Base-by-base conservation (phyloP, 192 early-diverging fungal genomes). In the Umbelopsis vinacea region DNA sequence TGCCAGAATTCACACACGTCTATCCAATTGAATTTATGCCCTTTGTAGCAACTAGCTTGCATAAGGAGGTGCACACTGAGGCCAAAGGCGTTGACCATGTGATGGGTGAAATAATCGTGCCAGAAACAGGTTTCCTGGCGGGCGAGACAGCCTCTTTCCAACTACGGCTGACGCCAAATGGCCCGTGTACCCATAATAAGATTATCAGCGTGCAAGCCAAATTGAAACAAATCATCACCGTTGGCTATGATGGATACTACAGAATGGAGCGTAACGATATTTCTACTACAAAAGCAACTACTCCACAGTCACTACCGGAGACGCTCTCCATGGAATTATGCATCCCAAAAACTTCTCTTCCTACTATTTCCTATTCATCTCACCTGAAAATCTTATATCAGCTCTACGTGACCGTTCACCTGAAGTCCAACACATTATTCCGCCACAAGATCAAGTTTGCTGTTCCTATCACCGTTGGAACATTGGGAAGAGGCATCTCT, bases 61-160 rank as follows among this genome's bases (percentile, higher is more conserved):
- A 35, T n/a, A 63, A 63, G 57, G 57, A 63, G 35, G 57, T 63
- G 3, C 57, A 63, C 57, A 63, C 57, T 37, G 57, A 63, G 37
- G 26, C 29, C 57, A 63, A 37, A 33, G 12, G 29, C 33, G 33
- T 35, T 19, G 57, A 63, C 35, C 57, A 63, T 63, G 57, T 63
- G 57, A 63, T 35, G 19, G 57, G 29, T 1, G 57, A 63, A 35
- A 63, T 63, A 5, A 63, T 63, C 26, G 35, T 63, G 57, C 57
- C 57, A 29, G 57, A 63, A 35, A 63, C 57, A 14, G 57, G 57
- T 37, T 63, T 63, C 33, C n/a, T 63, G 17, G 57, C 57, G 6
- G 57, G 57, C 29, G 57, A 63, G 37, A 63, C 57, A 38, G 57
- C 57, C 57, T 12, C 57, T 37, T 37, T 63, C 29, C 57, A 63